A percentile compares a stretch with the other conserved stretches of the same genome.
Evolutionary conservation across 2,329 filamentous ascomycete genomes (phyloP).

Genomic region (Colletotrichum cordylinicola): DNA sequence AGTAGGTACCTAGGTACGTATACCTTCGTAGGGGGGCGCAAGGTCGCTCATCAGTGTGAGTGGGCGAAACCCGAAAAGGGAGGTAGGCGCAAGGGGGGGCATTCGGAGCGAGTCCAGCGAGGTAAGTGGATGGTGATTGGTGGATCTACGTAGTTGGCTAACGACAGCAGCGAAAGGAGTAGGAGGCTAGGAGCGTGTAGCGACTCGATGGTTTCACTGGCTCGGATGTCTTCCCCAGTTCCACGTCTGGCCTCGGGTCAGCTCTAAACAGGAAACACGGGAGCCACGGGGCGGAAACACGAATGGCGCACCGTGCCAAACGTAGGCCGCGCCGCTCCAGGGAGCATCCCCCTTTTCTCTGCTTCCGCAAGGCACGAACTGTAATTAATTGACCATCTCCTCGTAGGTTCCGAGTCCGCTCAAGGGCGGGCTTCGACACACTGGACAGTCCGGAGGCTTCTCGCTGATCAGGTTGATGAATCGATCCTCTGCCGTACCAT

Average conservation of each 20-base stretch:
- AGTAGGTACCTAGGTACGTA: neutral
- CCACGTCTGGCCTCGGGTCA: neutral
- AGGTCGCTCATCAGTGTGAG: neutral
- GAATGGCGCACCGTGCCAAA: neutral
- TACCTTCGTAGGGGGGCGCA: neutral
- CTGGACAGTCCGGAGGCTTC: neutral
- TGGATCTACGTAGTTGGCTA: neutral
- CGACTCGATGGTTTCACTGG: slow-evolving; percentile 13
- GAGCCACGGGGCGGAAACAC: neutral
- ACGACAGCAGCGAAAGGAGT: neutral
- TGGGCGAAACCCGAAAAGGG: slow-evolving; percentile 1
- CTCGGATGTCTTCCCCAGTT: slow-evolving; percentile 2
- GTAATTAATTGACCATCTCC: neutral
- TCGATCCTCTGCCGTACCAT: neutral
- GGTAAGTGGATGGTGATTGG: neutral
- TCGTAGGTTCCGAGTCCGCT: neutral
- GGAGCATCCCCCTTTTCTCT: neutral
- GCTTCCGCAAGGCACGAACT: neutral
- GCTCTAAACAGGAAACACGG: slow-evolving; percentile 9
- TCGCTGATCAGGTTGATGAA: neutral
- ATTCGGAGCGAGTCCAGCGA: neutral
- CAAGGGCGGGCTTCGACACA: neutral
- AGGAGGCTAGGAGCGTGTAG: neutral
- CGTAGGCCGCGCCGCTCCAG: neutral
- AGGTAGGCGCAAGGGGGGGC: neutral